These are phyloP conservation scores for Apocynum venetum DNA, from an alignment of 257 asterid species.

Conservation along the genomic window DNA sequence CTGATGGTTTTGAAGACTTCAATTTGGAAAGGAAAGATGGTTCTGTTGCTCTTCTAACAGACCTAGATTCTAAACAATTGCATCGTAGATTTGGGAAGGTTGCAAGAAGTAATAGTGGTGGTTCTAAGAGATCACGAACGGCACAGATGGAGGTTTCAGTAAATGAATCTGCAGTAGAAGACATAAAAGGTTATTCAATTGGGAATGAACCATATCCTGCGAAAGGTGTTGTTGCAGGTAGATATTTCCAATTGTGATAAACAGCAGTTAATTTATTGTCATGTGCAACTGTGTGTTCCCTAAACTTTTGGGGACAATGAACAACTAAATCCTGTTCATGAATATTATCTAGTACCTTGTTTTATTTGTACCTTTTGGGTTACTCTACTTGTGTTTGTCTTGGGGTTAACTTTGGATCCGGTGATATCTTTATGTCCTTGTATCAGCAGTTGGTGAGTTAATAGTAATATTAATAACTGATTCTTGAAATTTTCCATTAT, in stretches of 20 bases:
- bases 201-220: constrained; percentile 44
- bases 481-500: background rate
- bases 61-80: constrained; percentile 34
- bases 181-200: constrained; percentile 37
- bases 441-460: background rate
- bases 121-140: constrained; percentile 57
- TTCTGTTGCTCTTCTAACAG: constrained; percentile 30
- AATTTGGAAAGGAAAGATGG: constrained; percentile 28
- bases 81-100: constrained; percentile 46
- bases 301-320: background rate
- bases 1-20: constrained; percentile 28
- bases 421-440: background rate
- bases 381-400: background rate
- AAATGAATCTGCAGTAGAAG: constrained; percentile 39
- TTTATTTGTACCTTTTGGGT: background rate
- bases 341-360: background rate
- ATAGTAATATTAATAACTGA: background rate
- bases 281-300: background rate
- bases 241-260: constrained; percentile 3
- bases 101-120: constrained; percentile 42
- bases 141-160: constrained; percentile 40
- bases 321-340: background rate
- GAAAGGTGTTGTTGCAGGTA: constrained; percentile 49
- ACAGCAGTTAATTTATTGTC: background rate
- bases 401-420: background rate